Percentiles rank a stretch among this genome's conserved stretches.
Evolutionary conservation across 1,284 basidiomycete species (phyloP).

Genomic region (Heterobasidion parviporum): DNA sequence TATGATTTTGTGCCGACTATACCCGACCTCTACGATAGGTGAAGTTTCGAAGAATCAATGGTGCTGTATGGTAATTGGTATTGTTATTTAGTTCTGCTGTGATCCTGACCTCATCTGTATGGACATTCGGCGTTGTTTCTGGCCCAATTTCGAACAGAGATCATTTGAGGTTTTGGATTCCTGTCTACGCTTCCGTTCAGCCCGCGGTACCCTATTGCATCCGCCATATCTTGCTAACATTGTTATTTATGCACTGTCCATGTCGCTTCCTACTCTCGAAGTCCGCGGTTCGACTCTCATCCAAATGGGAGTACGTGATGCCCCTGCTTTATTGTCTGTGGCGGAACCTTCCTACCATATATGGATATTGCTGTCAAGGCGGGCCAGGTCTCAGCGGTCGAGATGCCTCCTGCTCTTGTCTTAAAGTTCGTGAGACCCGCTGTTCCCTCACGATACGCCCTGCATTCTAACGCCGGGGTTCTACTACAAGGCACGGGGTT

Average conservation of each 20-base stretch:
- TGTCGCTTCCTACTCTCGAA: neutral
- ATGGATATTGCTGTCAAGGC: conserved; percentile 2
- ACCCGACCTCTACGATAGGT: neutral
- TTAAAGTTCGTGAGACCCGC: conserved; percentile 3
- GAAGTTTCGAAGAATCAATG: neutral
- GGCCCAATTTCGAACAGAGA: too few species aligned
- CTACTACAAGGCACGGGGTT: neutral
- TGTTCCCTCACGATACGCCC: conserved; percentile 6
- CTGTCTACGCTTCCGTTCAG: too few species aligned
- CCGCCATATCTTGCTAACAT: neutral
- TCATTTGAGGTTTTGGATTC: too few species aligned
- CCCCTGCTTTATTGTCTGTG: conserved; percentile 8
- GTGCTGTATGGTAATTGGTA: neutral
- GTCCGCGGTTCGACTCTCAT: neutral
- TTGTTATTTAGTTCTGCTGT: neutral
- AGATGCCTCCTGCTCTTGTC: neutral
- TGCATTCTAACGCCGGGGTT: neutral
- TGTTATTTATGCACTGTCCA: neutral
- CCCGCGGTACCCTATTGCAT: too few species aligned
- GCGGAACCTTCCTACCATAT: conserved; percentile 9
- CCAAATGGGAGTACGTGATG: neutral
- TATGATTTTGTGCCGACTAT: neutral
- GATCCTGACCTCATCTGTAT: too few species aligned
- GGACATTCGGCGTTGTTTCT: too few species aligned
- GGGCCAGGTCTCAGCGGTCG: neutral